Conservation (phyloP, 441 rosid genomes). For the Theobroma grandiflorum region DNA sequence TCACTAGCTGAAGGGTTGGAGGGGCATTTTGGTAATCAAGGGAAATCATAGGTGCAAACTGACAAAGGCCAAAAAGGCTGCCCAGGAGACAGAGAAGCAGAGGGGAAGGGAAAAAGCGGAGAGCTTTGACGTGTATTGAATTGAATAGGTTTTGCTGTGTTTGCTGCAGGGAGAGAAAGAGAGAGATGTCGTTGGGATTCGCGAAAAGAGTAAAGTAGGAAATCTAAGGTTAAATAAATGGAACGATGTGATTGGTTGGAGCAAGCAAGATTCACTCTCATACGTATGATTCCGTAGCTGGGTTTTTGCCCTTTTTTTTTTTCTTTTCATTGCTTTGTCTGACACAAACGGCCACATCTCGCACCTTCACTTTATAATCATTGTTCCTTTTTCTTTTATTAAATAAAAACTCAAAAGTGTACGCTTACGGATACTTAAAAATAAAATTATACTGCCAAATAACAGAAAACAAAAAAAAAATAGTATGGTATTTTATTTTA, state of each 20-base stretch:
- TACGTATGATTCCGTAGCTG: conserved; percentile 26
- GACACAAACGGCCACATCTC: conserved; percentile 23
- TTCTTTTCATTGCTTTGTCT: not conserved
- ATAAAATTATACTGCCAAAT: too few species aligned
- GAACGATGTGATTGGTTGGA: conserved; percentile 28
- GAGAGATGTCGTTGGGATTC: conserved; percentile 30
- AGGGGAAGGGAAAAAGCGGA: not conserved
- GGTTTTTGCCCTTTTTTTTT: not conserved
- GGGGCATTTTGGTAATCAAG: conserved; percentile 23
- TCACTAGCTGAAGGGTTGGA: not conserved
- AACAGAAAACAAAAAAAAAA: too few species aligned
- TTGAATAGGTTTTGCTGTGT: not conserved
- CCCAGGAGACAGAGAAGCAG: conserved; percentile 23
- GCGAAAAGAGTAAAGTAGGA: conserved; percentile 23
- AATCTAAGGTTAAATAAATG: conserved; percentile 18
- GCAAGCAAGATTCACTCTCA: not conserved
- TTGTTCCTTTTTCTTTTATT: not conserved
- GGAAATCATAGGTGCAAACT: conserved; percentile 2
- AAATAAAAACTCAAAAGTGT: too few species aligned
- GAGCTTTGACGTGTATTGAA: conserved; percentile 17
- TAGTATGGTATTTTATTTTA: too few species aligned
- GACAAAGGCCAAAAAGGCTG: conserved; percentile 16
- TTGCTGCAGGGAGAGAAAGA: not conserved
- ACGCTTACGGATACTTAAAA: too few species aligned
- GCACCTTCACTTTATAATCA: not conserved